Percentiles rank a stretch among this genome's conserved stretches.
These are phyloP conservation scores for Spinacia oleracea DNA, from an alignment of 179 eudicot genomes.

Conservation along the genomic window DNA sequence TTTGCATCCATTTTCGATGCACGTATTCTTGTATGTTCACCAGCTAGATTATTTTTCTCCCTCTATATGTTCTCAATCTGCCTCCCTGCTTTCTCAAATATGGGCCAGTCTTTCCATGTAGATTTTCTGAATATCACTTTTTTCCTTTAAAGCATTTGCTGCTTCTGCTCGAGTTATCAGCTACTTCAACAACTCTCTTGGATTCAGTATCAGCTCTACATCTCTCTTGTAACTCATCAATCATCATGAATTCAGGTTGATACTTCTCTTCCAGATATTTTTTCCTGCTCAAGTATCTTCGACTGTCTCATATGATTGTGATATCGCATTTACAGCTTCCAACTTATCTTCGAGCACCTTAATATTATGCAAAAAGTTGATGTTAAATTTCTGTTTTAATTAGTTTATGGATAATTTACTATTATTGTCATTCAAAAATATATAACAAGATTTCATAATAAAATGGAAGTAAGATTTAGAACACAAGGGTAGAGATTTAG, in stretches of 20 bases:
- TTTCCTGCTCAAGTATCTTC: constrained; percentile 71
- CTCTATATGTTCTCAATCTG: constrained; percentile 68
- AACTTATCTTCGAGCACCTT: constrained; percentile 62
- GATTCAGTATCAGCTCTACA: constrained; percentile 83
- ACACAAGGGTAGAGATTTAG: no score
- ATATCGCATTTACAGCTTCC: constrained; percentile 54
- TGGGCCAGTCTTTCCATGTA: constrained; percentile 77
- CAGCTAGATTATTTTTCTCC: constrained; percentile 50
- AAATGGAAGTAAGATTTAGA: no score
- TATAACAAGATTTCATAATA: no score
- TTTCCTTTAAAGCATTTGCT: constrained; percentile 65
- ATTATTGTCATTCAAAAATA: no score
- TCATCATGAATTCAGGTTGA: constrained; percentile 64
- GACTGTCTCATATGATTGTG: constrained; percentile 76
- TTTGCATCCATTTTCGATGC: constrained; percentile 62
- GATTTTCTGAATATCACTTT: constrained; percentile 51
- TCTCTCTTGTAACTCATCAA: constrained; percentile 83
- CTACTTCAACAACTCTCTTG: constrained; percentile 71
- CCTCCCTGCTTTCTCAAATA: constrained; percentile 77
- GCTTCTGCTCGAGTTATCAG: constrained; percentile 86
- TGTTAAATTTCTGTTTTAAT: no score
- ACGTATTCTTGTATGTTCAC: constrained; percentile 47
- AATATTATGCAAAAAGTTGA: no score
- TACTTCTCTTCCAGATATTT: constrained; percentile 78
- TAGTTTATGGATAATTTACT: no score